A percentile compares a stretch with the other conserved stretches of the same genome.
Evolutionary conservation across 352 stramenopile genomes (phyloP).

Genomic region (Phytophthora pluvialis): DNA sequence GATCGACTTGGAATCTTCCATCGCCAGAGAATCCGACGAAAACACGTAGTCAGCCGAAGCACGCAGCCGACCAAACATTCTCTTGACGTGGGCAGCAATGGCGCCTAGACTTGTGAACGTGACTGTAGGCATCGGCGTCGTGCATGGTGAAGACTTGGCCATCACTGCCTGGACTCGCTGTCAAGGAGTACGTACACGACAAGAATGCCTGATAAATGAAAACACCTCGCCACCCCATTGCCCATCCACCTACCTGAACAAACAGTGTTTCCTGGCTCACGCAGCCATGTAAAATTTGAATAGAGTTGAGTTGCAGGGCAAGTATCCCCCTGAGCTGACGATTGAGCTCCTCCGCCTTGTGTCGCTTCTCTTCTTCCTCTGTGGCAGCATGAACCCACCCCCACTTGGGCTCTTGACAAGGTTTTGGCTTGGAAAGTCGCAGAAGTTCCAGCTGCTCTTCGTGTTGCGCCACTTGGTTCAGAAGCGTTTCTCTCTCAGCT

Average conservation of each 20-base stretch:
- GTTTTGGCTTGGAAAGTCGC: not conserved
- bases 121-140: not conserved
- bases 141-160: not conserved
- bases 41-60: conserved; percentile 4
- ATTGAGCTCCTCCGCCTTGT: conserved; percentile 20
- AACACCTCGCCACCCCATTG: no score
- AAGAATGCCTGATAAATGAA: not conserved
- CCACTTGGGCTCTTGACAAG: conserved; percentile 11
- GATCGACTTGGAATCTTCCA: not conserved
- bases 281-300: not conserved
- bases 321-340: conserved; percentile 4
- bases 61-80: not conserved
- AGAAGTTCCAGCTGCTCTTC: conserved; percentile 24
- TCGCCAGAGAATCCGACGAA: not conserved
- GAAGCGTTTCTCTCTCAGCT: conserved; percentile 10
- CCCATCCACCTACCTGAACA: not conserved
- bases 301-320: not conserved
- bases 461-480: conserved; percentile 11
- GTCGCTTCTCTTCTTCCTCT: conserved; percentile 15
- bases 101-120: not conserved
- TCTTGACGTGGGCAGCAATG: conserved; percentile 17
- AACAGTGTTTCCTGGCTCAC: not conserved
- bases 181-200: not conserved
- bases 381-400: conserved; percentile 7
- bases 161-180: conserved; percentile 11